A percentile compares a stretch with the other conserved stretches of the same genome.
phyloP scores from a whole-genome alignment of 2,329 filamentous ascomycete species.

The Sphaerulina musiva region DNA sequence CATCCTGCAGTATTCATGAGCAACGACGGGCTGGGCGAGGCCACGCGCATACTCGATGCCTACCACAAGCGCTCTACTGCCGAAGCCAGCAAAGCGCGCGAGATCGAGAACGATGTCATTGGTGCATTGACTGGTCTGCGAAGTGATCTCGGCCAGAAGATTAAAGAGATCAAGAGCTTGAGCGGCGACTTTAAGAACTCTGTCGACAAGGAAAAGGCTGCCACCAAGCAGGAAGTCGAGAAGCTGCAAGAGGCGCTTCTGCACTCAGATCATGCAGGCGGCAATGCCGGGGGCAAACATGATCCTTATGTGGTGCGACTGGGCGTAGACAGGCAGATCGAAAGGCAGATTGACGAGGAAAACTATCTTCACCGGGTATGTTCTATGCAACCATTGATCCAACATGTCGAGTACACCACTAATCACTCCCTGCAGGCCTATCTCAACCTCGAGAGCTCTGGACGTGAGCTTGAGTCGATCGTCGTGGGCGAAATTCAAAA shows the following conservation, averaged over 20 bases:
- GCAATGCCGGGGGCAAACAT: constrained; percentile 75
- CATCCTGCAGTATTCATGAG: constrained; percentile 69
- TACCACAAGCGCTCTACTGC: constrained; percentile 75
- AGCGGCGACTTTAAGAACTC: constrained; percentile 95
- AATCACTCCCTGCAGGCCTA: constrained; percentile 60
- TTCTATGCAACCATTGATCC: neutral
- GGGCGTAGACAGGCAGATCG: constrained; percentile 80
- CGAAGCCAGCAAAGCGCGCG: constrained; percentile 80
- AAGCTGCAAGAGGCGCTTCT: constrained; percentile 75
- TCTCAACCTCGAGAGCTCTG: constrained; percentile 87
- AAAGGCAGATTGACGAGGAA: constrained; percentile 90
- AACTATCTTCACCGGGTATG: constrained; percentile 88
- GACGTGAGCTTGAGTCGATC: constrained; percentile 89
- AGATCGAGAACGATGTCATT: constrained; percentile 89
- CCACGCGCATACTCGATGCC: constrained; percentile 68
- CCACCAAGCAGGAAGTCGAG: constrained; percentile 70
- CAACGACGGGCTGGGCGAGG: constrained; percentile 81
- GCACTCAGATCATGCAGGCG: constrained; percentile 65
- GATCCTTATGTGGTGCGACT: constrained; percentile 86
- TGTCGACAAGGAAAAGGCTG: constrained; percentile 90
- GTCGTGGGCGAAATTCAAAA: constrained; percentile 97
- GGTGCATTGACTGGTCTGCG: constrained; percentile 76
- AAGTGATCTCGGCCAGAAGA: constrained; percentile 87
- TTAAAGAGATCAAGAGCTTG: constrained; percentile 94
- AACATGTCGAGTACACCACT: constrained; percentile 2